Conservation (phyloP, 2,329 filamentous ascomycete species). For the Fusarium sp. region DNA sequence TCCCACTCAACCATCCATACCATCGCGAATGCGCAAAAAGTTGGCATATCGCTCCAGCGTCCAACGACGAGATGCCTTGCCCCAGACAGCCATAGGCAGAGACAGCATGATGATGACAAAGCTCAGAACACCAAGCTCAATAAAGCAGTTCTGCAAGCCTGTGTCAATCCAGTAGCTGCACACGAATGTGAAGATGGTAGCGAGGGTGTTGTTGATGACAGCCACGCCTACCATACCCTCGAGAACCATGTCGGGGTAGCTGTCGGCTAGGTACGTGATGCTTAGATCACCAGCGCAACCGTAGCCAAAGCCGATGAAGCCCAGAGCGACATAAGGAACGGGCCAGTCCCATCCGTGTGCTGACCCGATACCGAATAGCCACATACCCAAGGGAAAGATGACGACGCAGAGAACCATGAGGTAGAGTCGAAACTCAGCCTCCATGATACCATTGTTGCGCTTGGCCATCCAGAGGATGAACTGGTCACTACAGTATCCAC, state of each 20-base stretch:
- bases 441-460: slow-evolving; percentile 63
- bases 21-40: slow-evolving; percentile 61
- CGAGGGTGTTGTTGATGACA: slow-evolving; percentile 67
- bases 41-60: slow-evolving; percentile 58
- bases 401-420: slow-evolving; percentile 61
- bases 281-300: slow-evolving; percentile 67
- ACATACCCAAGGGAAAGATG: slow-evolving; percentile 62
- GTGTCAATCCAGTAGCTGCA: slow-evolving; percentile 61
- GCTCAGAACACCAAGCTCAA: slow-evolving; percentile 62
- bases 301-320: slow-evolving; percentile 69
- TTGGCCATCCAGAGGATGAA: slow-evolving; percentile 67
- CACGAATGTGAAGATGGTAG: slow-evolving; percentile 65
- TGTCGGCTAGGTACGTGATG: slow-evolving; percentile 66
- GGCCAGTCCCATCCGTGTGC: slow-evolving; percentile 64
- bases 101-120: slow-evolving; percentile 63
- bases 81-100: slow-evolving; percentile 65
- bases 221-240: slow-evolving; percentile 69
- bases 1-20: slow-evolving; percentile 42
- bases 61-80: slow-evolving; percentile 60
- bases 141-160: slow-evolving; percentile 60
- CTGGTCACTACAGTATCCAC: slow-evolving; percentile 66
- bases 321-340: slow-evolving; percentile 64
- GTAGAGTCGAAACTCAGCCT: slow-evolving; percentile 65
- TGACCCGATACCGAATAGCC: slow-evolving; percentile 64
- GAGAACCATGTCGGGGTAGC: slow-evolving; percentile 66